Percentiles rank a stretch among this genome's conserved stretches.
Evolutionary conservation across 108 stramenopile species (phyloP).

Genomic region (Aurantiochytrium sp.): DNA sequence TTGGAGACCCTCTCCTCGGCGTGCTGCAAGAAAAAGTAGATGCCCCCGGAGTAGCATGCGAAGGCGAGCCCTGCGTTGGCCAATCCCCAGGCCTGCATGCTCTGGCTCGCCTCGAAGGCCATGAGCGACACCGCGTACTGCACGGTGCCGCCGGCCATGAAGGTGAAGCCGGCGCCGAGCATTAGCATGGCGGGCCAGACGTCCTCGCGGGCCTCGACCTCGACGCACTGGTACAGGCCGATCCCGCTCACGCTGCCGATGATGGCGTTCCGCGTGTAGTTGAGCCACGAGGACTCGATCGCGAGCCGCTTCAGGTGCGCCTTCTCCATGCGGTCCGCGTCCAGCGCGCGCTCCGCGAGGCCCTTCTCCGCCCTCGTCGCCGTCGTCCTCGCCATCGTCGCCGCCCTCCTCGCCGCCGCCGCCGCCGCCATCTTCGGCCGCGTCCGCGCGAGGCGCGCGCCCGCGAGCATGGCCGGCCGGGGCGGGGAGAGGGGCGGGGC

Average conservation of each 20-base stretch:
- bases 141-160: not conserved
- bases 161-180: not conserved
- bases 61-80: not conserved
- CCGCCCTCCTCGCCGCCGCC: not conserved
- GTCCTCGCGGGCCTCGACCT: not conserved
- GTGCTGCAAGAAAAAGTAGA: not conserved
- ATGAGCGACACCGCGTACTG: slow-evolving; percentile 1
- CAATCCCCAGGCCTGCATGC: not conserved
- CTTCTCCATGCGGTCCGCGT: not conserved
- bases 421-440: not conserved
- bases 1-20: not conserved
- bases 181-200: not conserved
- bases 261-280: slow-evolving; percentile 10
- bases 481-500: not conserved
- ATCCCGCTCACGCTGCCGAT: slow-evolving; percentile 23
- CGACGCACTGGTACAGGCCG: not conserved
- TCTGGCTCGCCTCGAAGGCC: slow-evolving; percentile 1
- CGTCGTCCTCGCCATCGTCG: not conserved
- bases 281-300: slow-evolving; percentile 13
- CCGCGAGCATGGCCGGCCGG: too few relatives aligned
- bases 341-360: not conserved
- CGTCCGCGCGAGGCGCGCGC: too few relatives aligned
- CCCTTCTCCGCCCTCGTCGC: not conserved
- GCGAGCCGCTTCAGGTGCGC: not conserved
- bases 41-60: not conserved